phyloP scores from a whole-genome alignment of 116 monocot genomes.

The Zostera marina region DNA sequence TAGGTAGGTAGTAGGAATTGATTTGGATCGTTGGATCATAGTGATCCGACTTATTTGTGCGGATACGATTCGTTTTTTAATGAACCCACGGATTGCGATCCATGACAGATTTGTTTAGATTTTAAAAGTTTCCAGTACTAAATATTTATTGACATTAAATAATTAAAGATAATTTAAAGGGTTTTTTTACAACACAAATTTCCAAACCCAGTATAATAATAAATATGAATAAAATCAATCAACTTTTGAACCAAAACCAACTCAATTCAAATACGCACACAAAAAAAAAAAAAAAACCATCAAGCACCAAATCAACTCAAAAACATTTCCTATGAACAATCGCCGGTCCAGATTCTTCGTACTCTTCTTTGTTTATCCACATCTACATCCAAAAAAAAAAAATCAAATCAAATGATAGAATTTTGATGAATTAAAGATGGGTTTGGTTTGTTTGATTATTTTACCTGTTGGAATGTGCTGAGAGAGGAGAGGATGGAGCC shows the following conservation, averaged over 20 bases:
- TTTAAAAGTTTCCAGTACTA: no score
- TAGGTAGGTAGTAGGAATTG: not conserved
- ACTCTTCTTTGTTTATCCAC: slow-evolving; percentile 25
- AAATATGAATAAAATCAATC: no score
- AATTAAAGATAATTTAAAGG: no score
- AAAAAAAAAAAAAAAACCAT: no score
- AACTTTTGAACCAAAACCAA: no score
- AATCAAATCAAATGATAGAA: not conserved
- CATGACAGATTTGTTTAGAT: not conserved
- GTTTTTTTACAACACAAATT: not conserved
- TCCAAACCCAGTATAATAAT: no score
- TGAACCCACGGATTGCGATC: not conserved
- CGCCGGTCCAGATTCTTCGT: slow-evolving; percentile 24
- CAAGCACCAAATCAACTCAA: slow-evolving; percentile 4
- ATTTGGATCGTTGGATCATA: not conserved
- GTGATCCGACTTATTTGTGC: not conserved
- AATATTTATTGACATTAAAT: no score
- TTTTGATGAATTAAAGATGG: no score
- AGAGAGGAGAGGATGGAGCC: slow-evolving; percentile 25
- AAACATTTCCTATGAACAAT: slow-evolving; percentile 29
- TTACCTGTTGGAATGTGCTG: slow-evolving; percentile 31
- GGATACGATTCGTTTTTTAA: not conserved
- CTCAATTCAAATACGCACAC: no score
- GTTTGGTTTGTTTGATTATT: no score
- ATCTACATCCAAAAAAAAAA: slow-evolving; percentile 13